phyloP scores from a whole-genome alignment of 176 grass and related monocot genomes.

The Zoysia pacifica region DNA sequence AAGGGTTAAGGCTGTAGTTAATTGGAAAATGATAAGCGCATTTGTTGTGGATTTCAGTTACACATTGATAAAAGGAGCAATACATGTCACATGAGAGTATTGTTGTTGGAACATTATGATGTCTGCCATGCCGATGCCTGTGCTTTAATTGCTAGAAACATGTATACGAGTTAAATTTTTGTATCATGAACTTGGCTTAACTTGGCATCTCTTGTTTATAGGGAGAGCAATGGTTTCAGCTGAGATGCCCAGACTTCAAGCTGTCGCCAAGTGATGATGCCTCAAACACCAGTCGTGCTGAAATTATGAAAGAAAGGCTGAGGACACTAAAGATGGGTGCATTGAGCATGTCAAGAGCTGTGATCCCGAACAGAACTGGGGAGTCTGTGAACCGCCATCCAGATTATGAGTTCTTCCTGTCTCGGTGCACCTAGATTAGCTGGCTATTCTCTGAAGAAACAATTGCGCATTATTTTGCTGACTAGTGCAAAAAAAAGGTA shows the following conservation, averaged over 20 bases:
- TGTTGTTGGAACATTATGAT: conserved; percentile 17
- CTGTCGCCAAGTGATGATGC: not conserved
- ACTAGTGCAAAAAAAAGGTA: conserved; percentile 1
- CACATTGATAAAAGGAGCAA: not conserved
- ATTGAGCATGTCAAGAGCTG: conserved; percentile 56
- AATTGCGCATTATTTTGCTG: not conserved
- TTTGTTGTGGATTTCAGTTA: not conserved
- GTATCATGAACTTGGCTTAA: conserved; percentile 13
- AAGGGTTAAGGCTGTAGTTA: not conserved
- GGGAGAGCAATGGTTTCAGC: conserved; percentile 73
- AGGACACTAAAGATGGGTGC: conserved; percentile 62
- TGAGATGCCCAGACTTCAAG: conserved; percentile 40
- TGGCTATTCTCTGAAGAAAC: conserved; percentile 1
- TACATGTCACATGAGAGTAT: not conserved
- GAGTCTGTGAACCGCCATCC: conserved; percentile 59
- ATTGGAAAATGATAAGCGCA: not conserved
- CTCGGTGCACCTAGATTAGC: conserved; percentile 47
- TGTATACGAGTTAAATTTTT: not conserved
- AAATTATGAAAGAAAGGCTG: conserved; percentile 61
- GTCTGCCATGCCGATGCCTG: not conserved
- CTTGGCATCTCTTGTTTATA: conserved; percentile 32
- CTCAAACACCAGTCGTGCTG: conserved; percentile 8
- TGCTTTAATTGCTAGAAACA: conserved; percentile 2
- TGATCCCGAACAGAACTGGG: conserved; percentile 41
- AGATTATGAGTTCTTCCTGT: conserved; percentile 78